These are phyloP conservation scores for Acacia crassicarpa DNA, from an alignment of 306 rosid genomes.

Conservation along the genomic window DNA sequence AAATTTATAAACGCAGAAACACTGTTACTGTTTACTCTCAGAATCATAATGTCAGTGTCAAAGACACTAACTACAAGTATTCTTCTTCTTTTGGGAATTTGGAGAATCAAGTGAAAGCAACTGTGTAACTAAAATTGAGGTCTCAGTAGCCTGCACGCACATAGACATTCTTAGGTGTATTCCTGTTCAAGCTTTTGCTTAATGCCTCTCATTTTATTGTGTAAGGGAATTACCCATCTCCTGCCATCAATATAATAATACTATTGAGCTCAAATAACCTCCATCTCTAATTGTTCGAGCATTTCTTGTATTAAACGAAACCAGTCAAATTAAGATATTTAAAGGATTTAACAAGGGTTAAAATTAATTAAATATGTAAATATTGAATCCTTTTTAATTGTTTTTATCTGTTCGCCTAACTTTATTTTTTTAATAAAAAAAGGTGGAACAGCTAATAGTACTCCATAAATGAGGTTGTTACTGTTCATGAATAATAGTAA, in stretches of 20 bases:
- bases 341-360: no score
- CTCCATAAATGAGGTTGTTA: neutral
- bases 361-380: neutral
- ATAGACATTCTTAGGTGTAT: neutral
- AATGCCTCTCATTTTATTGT: neutral
- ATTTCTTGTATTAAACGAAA: neutral
- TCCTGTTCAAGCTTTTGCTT: neutral
- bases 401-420: neutral
- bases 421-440: neutral
- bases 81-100: slow-evolving; percentile 9
- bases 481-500: neutral
- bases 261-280: neutral
- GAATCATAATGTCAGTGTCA: neutral
- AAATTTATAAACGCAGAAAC: slow-evolving; percentile 28
- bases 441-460: neutral
- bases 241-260: neutral
- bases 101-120: slow-evolving; percentile 6
- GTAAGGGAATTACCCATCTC: neutral
- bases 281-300: neutral
- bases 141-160: slow-evolving; percentile 7
- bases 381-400: neutral
- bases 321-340: neutral
- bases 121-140: slow-evolving; percentile 20
- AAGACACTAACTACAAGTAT: neutral
- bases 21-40: neutral